Evolutionary conservation across 768 basidiomycete genomes (phyloP).

Genomic region (Collybiopsis luxurians): DNA sequence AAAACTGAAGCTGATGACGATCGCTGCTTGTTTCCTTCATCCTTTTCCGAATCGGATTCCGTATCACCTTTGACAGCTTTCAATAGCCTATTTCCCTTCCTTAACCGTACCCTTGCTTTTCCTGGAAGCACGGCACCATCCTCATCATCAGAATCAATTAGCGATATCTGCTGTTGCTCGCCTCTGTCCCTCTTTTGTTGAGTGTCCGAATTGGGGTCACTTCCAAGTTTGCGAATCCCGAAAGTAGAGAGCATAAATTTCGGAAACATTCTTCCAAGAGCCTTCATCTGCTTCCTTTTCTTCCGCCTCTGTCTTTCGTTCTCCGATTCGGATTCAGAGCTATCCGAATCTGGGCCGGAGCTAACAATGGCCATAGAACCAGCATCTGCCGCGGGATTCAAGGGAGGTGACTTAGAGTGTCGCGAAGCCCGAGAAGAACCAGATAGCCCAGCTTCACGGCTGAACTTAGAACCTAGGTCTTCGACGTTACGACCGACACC

Average conservation of each 20-base stretch:
- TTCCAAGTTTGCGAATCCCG: neutral
- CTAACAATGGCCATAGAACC: neutral
- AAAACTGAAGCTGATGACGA: neutral
- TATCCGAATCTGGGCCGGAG: neutral
- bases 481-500: too few relatives aligned
- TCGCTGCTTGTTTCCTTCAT: neutral
- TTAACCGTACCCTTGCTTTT: neutral
- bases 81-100: neutral
- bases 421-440: neutral
- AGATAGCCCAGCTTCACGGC: neutral
- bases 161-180: neutral
- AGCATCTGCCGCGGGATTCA: neutral
- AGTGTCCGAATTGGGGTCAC: neutral
- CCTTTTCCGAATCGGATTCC: neutral
- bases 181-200: neutral
- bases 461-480: too few relatives aligned
- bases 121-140: neutral
- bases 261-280: slow-evolving; percentile 4
- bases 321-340: neutral
- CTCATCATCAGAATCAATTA: neutral
- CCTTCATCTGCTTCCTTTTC: neutral
- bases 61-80: neutral
- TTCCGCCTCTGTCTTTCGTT: neutral
- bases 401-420: neutral
- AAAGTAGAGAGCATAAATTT: slow-evolving; percentile 7